A percentile compares a stretch with the other conserved stretches of the same genome.
These are phyloP conservation scores for Penicillium polonicum DNA, from an alignment of 2,329 filamentous ascomycete genomes.

Conservation along the genomic window DNA sequence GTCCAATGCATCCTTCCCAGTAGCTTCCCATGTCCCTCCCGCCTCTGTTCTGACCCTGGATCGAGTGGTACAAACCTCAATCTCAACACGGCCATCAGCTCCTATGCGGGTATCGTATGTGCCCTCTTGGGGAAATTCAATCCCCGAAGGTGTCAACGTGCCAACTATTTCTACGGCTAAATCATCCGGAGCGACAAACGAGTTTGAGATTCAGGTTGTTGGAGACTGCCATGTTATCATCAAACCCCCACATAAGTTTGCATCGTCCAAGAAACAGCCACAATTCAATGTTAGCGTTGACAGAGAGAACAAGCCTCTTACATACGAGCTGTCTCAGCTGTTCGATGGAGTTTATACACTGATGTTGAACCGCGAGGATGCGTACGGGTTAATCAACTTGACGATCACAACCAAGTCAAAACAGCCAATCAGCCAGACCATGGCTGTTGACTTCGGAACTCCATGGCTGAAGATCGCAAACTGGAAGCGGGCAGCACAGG, in stretches of 20 bases:
- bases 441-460: conserved; percentile 44
- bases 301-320: conserved; percentile 41
- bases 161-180: conserved; percentile 25
- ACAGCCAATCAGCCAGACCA: conserved; percentile 36
- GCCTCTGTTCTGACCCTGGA: conserved; percentile 24
- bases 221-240: conserved; percentile 55
- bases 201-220: conserved; percentile 55
- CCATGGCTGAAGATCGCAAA: conserved; percentile 49
- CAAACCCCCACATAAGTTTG: conserved; percentile 48
- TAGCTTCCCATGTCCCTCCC: conserved; percentile 17
- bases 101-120: conserved; percentile 19
- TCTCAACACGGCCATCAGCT: conserved; percentile 23
- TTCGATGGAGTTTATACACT: conserved; percentile 56
- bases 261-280: conserved; percentile 44
- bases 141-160: conserved; percentile 27
- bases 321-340: conserved; percentile 50
- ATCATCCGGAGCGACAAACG: conserved; percentile 33
- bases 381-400: conserved; percentile 51
- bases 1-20: conserved; percentile 19
- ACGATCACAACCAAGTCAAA: conserved; percentile 44
- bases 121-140: conserved; percentile 20
- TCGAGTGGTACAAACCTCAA: conserved; percentile 23
- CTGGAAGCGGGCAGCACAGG: conserved; percentile 45
- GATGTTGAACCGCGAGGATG: conserved; percentile 50
- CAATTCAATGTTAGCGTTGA: conserved; percentile 52